A percentile compares a stretch with the other conserved stretches of the same genome.
Conservation (phyloP, 148 eudicot species). For the Silene conica region DNA sequence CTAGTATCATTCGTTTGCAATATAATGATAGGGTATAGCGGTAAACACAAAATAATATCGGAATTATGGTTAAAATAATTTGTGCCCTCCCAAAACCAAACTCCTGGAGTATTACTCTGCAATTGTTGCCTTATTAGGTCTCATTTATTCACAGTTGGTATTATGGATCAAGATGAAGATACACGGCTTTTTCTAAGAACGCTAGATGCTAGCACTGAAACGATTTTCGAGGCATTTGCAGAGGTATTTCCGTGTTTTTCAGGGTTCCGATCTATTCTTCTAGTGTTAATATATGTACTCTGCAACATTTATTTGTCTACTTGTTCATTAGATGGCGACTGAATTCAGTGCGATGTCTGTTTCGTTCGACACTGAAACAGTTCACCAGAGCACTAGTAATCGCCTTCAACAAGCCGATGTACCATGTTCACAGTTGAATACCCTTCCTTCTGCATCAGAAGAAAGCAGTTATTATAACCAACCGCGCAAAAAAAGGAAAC, state of each 20-base stretch:
- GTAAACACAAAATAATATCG: too few species aligned
- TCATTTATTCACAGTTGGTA: not conserved
- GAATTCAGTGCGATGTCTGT: slow-evolving; percentile 13
- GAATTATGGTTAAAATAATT: too few species aligned
- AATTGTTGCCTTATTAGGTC: too few species aligned
- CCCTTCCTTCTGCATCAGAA: slow-evolving; percentile 3
- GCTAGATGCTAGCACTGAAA: slow-evolving; percentile 28
- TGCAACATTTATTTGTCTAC: not conserved
- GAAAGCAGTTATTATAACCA: slow-evolving; percentile 17
- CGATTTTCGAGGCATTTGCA: slow-evolving; percentile 25
- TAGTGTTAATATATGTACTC: not conserved
- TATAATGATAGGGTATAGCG: too few species aligned
- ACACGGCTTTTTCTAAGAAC: slow-evolving; percentile 24
- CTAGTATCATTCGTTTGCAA: too few species aligned
- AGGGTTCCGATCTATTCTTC: too few species aligned
- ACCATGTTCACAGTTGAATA: not conserved
- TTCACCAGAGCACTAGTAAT: not conserved
- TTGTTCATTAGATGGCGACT: slow-evolving; percentile 5
- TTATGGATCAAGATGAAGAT: slow-evolving; percentile 27
- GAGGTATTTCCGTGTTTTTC: slow-evolving; percentile 12
- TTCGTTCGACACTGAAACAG: not conserved
- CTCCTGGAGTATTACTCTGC: too few species aligned
- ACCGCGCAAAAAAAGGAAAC: slow-evolving; percentile 14
- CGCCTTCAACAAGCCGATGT: slow-evolving; percentile 5
- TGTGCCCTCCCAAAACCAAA: too few species aligned